Percentiles rank a stretch among this genome's conserved stretches.
Evolutionary conservation across 164 flowering plant species (phyloP).

Genomic region (Aristolochia californica): DNA sequence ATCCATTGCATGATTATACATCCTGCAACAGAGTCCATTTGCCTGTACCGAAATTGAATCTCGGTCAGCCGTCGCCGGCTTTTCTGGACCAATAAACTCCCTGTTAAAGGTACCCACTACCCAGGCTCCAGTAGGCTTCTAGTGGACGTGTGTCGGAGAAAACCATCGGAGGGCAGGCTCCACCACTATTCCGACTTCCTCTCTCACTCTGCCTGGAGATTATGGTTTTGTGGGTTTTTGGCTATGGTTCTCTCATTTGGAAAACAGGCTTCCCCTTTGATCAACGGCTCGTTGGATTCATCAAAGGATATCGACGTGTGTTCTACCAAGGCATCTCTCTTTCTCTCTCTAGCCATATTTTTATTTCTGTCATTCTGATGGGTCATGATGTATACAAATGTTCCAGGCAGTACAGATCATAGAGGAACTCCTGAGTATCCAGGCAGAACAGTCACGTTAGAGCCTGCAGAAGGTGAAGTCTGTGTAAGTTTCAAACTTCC

Average conservation of each 20-base stretch:
- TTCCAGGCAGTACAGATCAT: slow-evolving; percentile 86
- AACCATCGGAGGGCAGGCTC: too few species aligned
- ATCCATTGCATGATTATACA: too few species aligned
- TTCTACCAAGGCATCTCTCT: slow-evolving; percentile 62
- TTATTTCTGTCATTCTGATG: background rate
- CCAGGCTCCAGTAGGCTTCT: too few species aligned
- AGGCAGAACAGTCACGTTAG: slow-evolving; percentile 90
- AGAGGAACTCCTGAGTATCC: slow-evolving; percentile 88
- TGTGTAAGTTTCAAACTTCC: slow-evolving; percentile 45
- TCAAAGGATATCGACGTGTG: slow-evolving; percentile 86
- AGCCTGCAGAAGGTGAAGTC: slow-evolving; percentile 55
- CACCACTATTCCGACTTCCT: too few species aligned
- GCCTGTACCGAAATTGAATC: too few species aligned
- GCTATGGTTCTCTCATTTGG: slow-evolving; percentile 96
- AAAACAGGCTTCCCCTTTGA: slow-evolving; percentile 76
- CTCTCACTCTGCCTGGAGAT: background rate
- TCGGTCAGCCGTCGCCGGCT: too few species aligned
- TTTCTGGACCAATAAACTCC: too few species aligned
- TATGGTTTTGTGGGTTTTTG: slow-evolving; percentile 93
- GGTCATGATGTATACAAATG: background rate
- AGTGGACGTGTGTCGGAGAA: too few species aligned
- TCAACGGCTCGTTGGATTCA: slow-evolving; percentile 71
- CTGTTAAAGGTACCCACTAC: too few species aligned
- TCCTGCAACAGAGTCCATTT: too few species aligned
- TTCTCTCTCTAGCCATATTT: slow-evolving; percentile 1